Evolutionary conservation across 2,329 filamentous ascomycete species (phyloP), one percentile per base, ranked within the genome.

Genomic region (Colletotrichum tropicale): DNA sequence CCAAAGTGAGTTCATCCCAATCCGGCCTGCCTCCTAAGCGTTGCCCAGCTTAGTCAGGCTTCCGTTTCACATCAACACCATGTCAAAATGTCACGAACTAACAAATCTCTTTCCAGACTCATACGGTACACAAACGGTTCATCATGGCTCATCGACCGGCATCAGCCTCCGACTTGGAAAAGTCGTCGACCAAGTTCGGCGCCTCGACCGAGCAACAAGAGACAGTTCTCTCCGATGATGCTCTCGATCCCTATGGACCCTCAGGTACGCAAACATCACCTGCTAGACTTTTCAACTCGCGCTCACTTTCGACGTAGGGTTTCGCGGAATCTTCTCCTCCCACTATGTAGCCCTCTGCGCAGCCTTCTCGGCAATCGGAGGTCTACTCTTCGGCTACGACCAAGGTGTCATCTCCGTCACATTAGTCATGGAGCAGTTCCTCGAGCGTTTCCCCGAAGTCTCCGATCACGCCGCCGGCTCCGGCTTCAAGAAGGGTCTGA

Each of bases 371-470:
- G 80, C 79, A 18, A 73, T 81, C 6, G 80, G 80, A 30, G 80
- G 80, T 58, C 78, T 82, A 52, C 78, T 82, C 7, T 82, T 89
- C 60, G 88, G 88, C 8, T 89, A 88, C 79, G 88, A 89, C 66
- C 87, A 86, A 2, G 87, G 87, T 43, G 84, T 89, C 48, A 82
- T 89, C 3, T 86, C 85, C 55, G 80, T 80, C 21, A 81, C 79
- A 58, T 77, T 82, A 52, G 79, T 79, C 43, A 78, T 81, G 36
- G 78, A 80, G 3, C 71, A 78, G 48, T 82, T 82, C 7, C 86
- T 87, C 82, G 82, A 86, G 71, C 78, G 80, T 0, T 86, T 85
- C 73, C 79, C 80, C 5, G 78, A 84, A 32, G 83, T 84, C 1
- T 79, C 82, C 0, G 80, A 83, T 8, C 68, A 74, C 3, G 83